A percentile compares a stretch with the other conserved stretches of the same genome.
Conservation (phyloP, 495 filamentous ascomycete species). For the Podospora pseudoanserina region DNA sequence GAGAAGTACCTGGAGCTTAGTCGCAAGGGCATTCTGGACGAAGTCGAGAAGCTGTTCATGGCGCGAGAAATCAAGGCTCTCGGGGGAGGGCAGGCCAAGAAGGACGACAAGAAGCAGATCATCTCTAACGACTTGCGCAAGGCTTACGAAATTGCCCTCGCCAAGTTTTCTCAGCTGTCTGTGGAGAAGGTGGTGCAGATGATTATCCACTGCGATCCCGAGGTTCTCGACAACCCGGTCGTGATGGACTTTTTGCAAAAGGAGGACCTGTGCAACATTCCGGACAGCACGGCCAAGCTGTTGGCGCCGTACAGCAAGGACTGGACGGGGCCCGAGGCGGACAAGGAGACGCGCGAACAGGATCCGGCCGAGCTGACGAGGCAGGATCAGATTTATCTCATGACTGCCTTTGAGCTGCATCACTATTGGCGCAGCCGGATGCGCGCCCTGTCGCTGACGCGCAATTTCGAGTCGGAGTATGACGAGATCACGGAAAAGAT, state of each 20-base stretch:
- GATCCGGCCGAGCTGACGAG: slow-evolving; percentile 86
- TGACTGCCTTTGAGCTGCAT: slow-evolving; percentile 89
- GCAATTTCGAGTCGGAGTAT: slow-evolving; percentile 83
- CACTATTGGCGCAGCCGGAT: slow-evolving; percentile 99
- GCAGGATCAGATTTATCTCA: slow-evolving; percentile 91
- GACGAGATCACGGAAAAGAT: slow-evolving; percentile 83
- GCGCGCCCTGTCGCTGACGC: slow-evolving; percentile 80
- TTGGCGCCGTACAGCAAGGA: slow-evolving; percentile 95
- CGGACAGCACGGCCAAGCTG: slow-evolving; percentile 83
- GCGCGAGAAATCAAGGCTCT: slow-evolving; percentile 95
- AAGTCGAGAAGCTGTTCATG: slow-evolving; percentile 95
- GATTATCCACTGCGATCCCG: slow-evolving; percentile 91
- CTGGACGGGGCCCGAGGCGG: slow-evolving; percentile 87
- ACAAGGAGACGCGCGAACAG: slow-evolving; percentile 73
- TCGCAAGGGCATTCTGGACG: slow-evolving; percentile 89
- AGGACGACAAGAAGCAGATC: slow-evolving; percentile 94
- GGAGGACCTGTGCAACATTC: slow-evolving; percentile 85
- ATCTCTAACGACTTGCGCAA: slow-evolving; percentile 89
- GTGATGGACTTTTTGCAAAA: slow-evolving; percentile 96
- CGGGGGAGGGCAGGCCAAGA: slow-evolving; percentile 58
- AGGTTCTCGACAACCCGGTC: slow-evolving; percentile 87
- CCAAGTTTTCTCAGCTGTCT: slow-evolving; percentile 79
- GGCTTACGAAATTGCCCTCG: slow-evolving; percentile 85
- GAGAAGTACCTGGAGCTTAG: slow-evolving; percentile 92
- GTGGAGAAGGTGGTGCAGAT: slow-evolving; percentile 82